Percentiles rank a stretch among this genome's conserved stretches.
phyloP scores from a whole-genome alignment of 2,329 filamentous ascomycete genomes.

The Monosporascus sp. region DNA sequence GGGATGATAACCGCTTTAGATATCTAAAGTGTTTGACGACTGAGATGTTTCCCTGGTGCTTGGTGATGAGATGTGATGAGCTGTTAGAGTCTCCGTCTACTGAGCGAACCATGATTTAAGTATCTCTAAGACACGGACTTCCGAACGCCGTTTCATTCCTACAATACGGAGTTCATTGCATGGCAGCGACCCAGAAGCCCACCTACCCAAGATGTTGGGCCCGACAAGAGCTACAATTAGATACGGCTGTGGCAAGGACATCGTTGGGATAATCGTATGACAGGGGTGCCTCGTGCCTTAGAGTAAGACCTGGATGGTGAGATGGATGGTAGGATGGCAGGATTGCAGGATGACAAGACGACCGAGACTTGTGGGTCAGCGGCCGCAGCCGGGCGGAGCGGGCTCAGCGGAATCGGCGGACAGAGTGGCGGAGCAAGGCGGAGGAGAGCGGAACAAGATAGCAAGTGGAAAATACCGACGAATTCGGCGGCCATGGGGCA shows the following conservation, averaged over 20 bases:
- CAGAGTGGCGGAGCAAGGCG: too few relatives aligned
- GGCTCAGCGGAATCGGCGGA: too few relatives aligned
- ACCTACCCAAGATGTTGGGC: background rate
- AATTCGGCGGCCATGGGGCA: too few relatives aligned
- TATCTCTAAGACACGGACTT: background rate
- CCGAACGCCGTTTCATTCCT: background rate
- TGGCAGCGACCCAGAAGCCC: background rate
- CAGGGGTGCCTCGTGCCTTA: background rate
- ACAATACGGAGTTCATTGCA: background rate
- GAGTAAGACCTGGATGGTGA: background rate
- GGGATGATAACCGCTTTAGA: background rate
- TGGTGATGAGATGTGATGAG: background rate
- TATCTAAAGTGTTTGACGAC: background rate
- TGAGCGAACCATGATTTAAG: background rate
- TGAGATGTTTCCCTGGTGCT: background rate
- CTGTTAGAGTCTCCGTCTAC: background rate
- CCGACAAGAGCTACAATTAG: background rate
- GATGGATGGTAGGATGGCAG: background rate
- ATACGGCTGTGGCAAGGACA: too few relatives aligned
- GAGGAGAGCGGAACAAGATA: too few relatives aligned
- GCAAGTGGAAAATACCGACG: too few relatives aligned
- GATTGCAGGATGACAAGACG: background rate
- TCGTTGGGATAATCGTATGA: background rate
- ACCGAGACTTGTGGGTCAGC: too few relatives aligned
- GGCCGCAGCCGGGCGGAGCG: background rate